A percentile compares a stretch with the other conserved stretches of the same genome.
Evolutionary conservation across 176 grass and related monocot species (phyloP).

Genomic region (Juncus effusus): DNA sequence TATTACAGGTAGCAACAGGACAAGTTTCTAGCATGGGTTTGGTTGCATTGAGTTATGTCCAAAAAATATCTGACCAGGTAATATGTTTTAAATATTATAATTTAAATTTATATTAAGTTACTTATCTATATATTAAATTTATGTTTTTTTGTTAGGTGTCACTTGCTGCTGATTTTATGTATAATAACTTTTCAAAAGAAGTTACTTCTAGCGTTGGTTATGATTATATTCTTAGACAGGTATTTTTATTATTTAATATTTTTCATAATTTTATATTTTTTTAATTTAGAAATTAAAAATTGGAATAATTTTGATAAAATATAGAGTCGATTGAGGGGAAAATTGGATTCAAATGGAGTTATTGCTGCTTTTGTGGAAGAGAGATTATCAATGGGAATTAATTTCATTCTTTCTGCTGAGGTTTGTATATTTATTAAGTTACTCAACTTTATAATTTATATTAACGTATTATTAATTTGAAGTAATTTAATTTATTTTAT

Average conservation of each 20-base stretch:
- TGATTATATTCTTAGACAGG: constrained; percentile 83
- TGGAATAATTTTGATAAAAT: constrained; percentile 10
- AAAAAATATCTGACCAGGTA: constrained; percentile 75
- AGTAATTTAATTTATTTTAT: constrained; percentile 2
- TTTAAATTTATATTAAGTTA: background rate
- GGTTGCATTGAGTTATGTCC: constrained; percentile 60
- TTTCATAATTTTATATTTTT: background rate
- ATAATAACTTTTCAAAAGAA: constrained; percentile 53
- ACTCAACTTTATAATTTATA: constrained; percentile 12
- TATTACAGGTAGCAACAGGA: constrained; percentile 60
- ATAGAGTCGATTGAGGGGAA: constrained; percentile 68
- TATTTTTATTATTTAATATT: constrained; percentile 24
- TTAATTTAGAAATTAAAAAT: background rate
- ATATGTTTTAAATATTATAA: constrained; percentile 9
- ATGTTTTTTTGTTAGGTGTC: constrained; percentile 47
- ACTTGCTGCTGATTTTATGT: constrained; percentile 78
- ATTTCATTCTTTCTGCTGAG: constrained; percentile 71
- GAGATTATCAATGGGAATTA: constrained; percentile 29
- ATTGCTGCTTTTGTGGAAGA: constrained; percentile 71
- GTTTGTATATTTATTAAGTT: constrained; percentile 30
- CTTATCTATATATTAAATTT: background rate
- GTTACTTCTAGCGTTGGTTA: constrained; percentile 65
- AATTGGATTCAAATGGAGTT: constrained; percentile 51
- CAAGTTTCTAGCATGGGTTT: constrained; percentile 56
- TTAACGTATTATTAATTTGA: background rate